Percentiles rank a stretch among this genome's conserved stretches.
These are phyloP conservation scores for Thalassiosira livingstoniorum DNA, from an alignment of 352 stramenopile genomes.

Conservation along the genomic window DNA sequence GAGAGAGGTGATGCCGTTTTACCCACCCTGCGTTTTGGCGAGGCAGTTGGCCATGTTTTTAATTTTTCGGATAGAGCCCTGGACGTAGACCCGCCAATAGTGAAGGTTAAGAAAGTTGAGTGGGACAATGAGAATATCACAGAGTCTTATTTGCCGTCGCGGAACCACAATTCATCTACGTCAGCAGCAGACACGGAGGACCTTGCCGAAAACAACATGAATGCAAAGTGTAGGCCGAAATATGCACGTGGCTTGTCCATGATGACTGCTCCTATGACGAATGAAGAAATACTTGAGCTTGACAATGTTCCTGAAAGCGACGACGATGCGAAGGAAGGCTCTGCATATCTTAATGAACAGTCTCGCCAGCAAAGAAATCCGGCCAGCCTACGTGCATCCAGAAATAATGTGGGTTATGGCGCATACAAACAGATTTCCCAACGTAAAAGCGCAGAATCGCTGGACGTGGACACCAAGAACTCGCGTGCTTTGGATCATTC, in stretches of 20 bases:
- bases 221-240: background rate
- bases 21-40: conserved; percentile 24
- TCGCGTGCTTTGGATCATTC: too few species aligned
- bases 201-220: background rate
- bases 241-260: background rate
- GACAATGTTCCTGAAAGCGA: too few species aligned
- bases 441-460: too few species aligned
- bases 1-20: conserved; percentile 10
- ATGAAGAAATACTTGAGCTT: too few species aligned
- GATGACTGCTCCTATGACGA: background rate
- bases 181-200: background rate
- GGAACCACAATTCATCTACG: background rate
- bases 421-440: too few species aligned
- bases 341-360: too few species aligned
- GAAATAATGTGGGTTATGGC: too few species aligned
- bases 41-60: conserved; percentile 21
- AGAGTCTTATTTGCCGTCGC: background rate
- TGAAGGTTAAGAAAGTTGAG: background rate
- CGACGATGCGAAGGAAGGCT: too few species aligned
- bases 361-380: too few species aligned
- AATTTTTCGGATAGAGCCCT: conserved; percentile 17
- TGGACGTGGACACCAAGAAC: too few species aligned
- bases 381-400: too few species aligned
- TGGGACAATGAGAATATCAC: background rate
- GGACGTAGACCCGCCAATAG: background rate